phyloP scores from a whole-genome alignment of 2,329 filamentous ascomycete genomes.

The Eurotiales sp. region DNA sequence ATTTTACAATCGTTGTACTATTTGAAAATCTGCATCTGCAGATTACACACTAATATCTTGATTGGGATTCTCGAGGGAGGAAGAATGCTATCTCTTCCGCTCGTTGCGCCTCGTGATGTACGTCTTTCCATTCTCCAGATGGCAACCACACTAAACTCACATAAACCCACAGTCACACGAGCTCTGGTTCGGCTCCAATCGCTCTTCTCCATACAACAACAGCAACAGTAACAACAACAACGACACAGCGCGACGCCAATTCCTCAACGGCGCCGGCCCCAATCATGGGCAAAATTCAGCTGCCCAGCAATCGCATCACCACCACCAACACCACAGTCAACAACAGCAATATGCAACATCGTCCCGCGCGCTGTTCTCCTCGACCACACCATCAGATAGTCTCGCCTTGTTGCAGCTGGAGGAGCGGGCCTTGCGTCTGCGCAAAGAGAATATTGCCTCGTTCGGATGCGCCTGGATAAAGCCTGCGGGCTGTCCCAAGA shows the following conservation, averaged over 20 bases:
- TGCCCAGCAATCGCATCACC: background rate
- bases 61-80: too few relatives aligned
- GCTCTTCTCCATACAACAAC: slow-evolving; percentile 39
- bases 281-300: background rate
- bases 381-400: slow-evolving; percentile 54
- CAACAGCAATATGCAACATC: background rate
- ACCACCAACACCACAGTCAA: background rate
- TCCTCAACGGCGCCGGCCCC: background rate
- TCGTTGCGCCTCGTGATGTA: slow-evolving; percentile 63
- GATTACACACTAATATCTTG: too few relatives aligned
- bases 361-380: slow-evolving; percentile 36
- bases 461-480: slow-evolving; percentile 89
- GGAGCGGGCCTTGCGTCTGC: slow-evolving; percentile 70
- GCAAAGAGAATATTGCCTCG: slow-evolving; percentile 76
- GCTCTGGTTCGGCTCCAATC: slow-evolving; percentile 68
- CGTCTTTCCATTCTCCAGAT: background rate
- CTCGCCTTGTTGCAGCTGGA: slow-evolving; percentile 70
- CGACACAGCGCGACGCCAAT: slow-evolving; percentile 23
- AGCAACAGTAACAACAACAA: background rate
- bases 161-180: slow-evolving; percentile 65
- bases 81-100: slow-evolving; percentile 60
- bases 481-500: slow-evolving; percentile 83
- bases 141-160: background rate
- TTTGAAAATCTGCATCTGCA: too few relatives aligned
- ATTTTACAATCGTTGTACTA: too few relatives aligned